Base-by-base conservation (phyloP, 2,329 filamentous ascomycete genomes). In the Metarhizium brunneum region DNA sequence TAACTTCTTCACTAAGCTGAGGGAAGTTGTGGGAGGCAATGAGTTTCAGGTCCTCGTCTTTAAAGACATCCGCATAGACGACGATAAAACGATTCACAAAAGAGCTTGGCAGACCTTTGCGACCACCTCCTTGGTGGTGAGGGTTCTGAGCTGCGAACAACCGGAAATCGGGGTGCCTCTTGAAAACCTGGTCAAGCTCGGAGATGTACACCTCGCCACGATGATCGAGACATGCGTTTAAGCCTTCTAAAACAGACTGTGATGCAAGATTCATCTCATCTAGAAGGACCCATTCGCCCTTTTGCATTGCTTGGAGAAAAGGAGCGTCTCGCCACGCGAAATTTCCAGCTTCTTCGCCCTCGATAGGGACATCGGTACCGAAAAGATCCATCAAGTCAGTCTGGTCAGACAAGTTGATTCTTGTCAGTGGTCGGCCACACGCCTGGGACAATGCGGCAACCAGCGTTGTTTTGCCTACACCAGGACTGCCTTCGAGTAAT, bases 241-340 rank as follows among this genome's bases (percentile, higher is more conserved):
- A 76, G 59, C 94, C 95, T 73, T 99, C 94, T 1, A 99, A 81
- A 2, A 99, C 92, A 4, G 92, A 95, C 68, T 99, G 94, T 0
- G 92, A 97, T 1, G 95, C 94, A 60, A 99, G 74, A 65, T 99
- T 99, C 94, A 99, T 99, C 75, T 99, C 94, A 66, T 99, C 94
- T 0, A 99, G 79, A 32, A 99, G 76, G 11, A 99, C 94, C 94
- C 94, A 99, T 63, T 95, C 89, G 32, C 94, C 94, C 56, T 84
- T 88, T 67, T 97, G 94, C 92, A 99, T 97, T 0, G 94, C 94
- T 67, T 90, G 88, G 20, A 99, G 76, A 67, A 99, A 97, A 1
- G 94, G 92, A 0, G 92, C 94, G 68, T 99, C 92, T 62, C 91
- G 84, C 94, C 94, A 99, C 1, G 89, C 87, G 66, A 99, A 99